Base-by-base conservation (phyloP, 495 filamentous ascomycete genomes). In the Pseudevernia furfuracea region DNA sequence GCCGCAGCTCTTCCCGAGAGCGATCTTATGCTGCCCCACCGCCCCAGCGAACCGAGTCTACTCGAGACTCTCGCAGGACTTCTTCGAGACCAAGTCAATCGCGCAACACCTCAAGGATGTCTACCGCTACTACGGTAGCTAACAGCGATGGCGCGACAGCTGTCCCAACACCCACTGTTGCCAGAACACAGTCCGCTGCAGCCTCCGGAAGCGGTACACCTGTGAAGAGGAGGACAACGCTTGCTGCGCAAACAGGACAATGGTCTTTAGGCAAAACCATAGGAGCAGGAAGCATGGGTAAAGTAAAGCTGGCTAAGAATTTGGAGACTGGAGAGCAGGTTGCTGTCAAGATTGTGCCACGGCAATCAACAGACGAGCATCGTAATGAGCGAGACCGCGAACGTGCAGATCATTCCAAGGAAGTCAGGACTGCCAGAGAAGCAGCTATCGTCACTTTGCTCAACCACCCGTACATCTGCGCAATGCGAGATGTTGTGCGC, bases 201-300 rank as follows among this genome's bases (percentile, higher is more conserved):
- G 58, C 66, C 32, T 80, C 69, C 75, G 80, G 69, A 76, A 82
- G 70, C 74, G 60, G 48, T 60, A 63, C 53, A 48, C 72, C 73
- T 23, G 69, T 82, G 38, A 84, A 86, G 65, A 85, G 91, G 67
- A 84, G 92, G 65, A 94, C 90, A 43, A 90, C 89, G 49, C 90
- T 95, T 69, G 87, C 85, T 39, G 90, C 91, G 7, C 84, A 84
- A 36, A 90, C 90, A 3, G 92, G 92, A 49, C 85, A 90, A 77
- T 99, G 92, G 89, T 82, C 89, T 34, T 81, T 99, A 57, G 94
- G 93, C 28, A 97, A 99, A 80, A 99, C 94, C 4, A 94, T 99
- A 65, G 94, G 94, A 56, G 91, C 92, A 61, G 94, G 94, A 15
- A 97, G 93, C 73, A 99, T 99, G 94, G 91, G 91, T 34, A 95